Percentiles rank a stretch among this genome's conserved stretches.
These are phyloP conservation scores for Emericellopsis terricola DNA, from an alignment of 495 filamentous ascomycete species.

Conservation along the genomic window DNA sequence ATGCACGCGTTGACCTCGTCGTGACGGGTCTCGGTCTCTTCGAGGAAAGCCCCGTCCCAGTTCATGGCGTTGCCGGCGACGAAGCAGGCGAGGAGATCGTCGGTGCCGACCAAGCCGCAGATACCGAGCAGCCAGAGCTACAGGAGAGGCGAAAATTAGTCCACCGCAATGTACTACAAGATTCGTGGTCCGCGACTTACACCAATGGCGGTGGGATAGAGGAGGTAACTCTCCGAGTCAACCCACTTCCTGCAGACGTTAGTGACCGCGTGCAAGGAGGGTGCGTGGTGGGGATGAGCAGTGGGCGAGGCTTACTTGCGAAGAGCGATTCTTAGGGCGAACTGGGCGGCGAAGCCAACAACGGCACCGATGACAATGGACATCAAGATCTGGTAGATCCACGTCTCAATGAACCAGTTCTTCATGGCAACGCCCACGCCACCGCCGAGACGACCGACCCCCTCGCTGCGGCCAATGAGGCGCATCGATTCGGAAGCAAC, in stretches of 20 bases:
- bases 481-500: conserved; percentile 3
- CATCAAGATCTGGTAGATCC: conserved; percentile 58
- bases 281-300: no score
- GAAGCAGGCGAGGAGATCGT: conserved; percentile 85
- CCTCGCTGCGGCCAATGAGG: conserved; percentile 32
- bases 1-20: conserved; percentile 76
- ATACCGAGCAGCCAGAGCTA: conserved; percentile 64
- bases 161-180: no score
- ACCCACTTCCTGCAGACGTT: conserved; percentile 54
- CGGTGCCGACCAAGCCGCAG: conserved; percentile 67
- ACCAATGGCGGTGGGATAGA: conserved; percentile 71
- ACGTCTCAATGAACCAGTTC: conserved; percentile 70
- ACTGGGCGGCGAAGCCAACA: conserved; percentile 47
- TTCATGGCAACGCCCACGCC: conserved; percentile 52
- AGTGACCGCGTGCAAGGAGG: no score
- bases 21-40: conserved; percentile 49
- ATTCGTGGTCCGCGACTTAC: no score
- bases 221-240: conserved; percentile 68
- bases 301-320: no score
- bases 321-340: conserved; percentile 34
- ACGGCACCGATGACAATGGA: conserved; percentile 52
- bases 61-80: conserved; percentile 78
- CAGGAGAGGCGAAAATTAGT: no score
- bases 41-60: conserved; percentile 72
- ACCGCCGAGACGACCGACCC: conserved; percentile 22